Base-by-base conservation (phyloP, 345 rosid species). In the Noccaea caerulescens region DNA sequence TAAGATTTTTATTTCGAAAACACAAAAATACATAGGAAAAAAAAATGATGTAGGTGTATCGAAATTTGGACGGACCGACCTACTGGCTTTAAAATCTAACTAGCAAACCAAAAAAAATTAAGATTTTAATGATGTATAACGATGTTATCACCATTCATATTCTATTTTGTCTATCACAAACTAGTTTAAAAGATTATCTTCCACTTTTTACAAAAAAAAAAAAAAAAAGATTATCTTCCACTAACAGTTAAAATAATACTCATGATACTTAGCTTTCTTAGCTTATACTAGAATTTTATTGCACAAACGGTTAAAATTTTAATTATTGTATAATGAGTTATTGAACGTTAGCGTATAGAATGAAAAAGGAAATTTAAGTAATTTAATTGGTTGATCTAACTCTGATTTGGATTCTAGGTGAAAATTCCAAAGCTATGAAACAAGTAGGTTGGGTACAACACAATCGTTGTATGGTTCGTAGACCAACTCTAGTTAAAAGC, bases 351-450 rank as follows among this genome's bases (percentile, higher is more conserved):
- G 25, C 59, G 3, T 9, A 43, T 5, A 4, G 3, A 43, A 8
- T 44, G 30, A 27, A 25, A 10, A 27, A 10, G 11, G 7, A 12
- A 58, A 36, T 1, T 23, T 8, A 4, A 27, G 49, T 8, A 16
- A 46, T 6, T n/a, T 7, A 45, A 62, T 36, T 72, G 1, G 32
- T 53, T 53, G 39, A 63, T 53, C 34, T 37, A 65, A 46, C 43
- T 37, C 43, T 47, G 52, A 12, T 57, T 73, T 73, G 77, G 66
- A 57, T 27, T 57, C 56, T 65, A 65, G 68, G 77, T 73, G 54
- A 58, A 10, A 49, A 49, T 0, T 38, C 4, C 3, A 65, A 65
- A 73, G 76, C 58, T 56, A 64, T 13, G 64, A 72, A 64, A 72
- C 44, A 64, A 33, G 38, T 45, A 72, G 23, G 63, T 34, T 63